Conservation (phyloP, 169 alveolate species). For the Eimeria falciformis region DNA sequence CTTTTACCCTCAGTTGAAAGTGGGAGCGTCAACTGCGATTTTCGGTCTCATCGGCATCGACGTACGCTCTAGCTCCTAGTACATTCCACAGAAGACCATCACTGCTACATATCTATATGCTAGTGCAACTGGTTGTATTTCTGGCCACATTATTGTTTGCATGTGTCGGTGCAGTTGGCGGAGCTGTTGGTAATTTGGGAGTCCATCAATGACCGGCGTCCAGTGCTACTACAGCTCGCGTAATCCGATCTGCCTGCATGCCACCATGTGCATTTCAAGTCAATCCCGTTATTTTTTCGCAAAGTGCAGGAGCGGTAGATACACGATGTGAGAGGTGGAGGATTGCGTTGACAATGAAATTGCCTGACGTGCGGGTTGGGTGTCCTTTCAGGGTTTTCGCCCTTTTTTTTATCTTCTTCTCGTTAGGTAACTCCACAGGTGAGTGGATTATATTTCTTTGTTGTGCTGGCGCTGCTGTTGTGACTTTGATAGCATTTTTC, state of each 20-base stretch:
- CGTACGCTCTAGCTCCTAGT: background rate
- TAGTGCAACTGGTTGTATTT: background rate
- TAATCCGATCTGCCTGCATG: background rate
- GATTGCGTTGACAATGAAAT: background rate
- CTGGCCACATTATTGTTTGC: background rate
- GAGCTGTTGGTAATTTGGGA: conserved; percentile 43
- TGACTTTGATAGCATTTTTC: no score
- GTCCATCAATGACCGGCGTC: conserved; percentile 33
- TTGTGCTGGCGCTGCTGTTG: no score
- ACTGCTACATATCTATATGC: background rate
- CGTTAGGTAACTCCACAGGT: conserved; percentile 41
- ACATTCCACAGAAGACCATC: no score
- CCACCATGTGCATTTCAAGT: background rate
- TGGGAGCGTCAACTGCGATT: conserved; percentile 75
- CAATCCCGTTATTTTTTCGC: background rate
- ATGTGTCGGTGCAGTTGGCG: background rate
- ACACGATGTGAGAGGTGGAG: background rate
- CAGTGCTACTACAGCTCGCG: conserved; percentile 37
- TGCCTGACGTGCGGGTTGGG: background rate
- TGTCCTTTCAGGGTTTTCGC: conserved; percentile 21
- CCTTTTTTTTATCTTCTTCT: background rate
- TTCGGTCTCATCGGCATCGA: conserved; percentile 73
- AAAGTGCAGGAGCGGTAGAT: background rate
- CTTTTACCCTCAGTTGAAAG: conserved; percentile 53
- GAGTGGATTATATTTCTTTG: background rate